Evolutionary conservation across 1,284 basidiomycete species (phyloP).

Genomic region (Cystobasidium pallidum): DNA sequence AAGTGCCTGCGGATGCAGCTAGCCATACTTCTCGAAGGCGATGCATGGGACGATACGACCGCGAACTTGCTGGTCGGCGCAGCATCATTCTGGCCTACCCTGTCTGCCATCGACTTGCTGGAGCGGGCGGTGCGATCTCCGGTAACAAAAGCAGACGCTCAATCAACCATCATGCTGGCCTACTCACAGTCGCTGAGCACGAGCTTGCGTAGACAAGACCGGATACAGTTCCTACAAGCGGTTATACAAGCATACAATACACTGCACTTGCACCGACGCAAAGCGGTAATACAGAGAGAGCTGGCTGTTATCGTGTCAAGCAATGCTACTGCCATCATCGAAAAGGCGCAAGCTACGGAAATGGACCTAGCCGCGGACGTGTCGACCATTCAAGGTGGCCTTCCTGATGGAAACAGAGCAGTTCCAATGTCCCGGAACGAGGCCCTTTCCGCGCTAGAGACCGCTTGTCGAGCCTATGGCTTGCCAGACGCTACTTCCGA

Average conservation of each 20-base stretch:
- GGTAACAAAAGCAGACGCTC: background rate
- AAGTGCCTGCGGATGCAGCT: slow-evolving; percentile 45
- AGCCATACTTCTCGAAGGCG: slow-evolving; percentile 16
- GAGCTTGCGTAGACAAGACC: slow-evolving; percentile 48
- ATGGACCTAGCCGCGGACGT: slow-evolving; percentile 10
- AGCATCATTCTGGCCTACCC: slow-evolving; percentile 15
- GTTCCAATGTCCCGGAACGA: slow-evolving; percentile 73
- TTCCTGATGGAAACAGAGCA: slow-evolving; percentile 42
- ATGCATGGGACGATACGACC: slow-evolving; percentile 10
- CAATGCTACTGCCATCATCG: slow-evolving; percentile 42
- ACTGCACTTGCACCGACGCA: slow-evolving; percentile 79
- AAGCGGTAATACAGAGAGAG: slow-evolving; percentile 80
- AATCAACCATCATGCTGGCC: slow-evolving; percentile 5
- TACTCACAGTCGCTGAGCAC: slow-evolving; percentile 9
- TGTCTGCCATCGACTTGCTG: slow-evolving; percentile 8
- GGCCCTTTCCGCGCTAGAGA: slow-evolving; percentile 70
- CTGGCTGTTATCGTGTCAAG: slow-evolving; percentile 47
- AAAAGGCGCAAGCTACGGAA: slow-evolving; percentile 4
- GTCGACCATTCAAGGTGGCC: background rate
- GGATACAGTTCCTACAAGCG: slow-evolving; percentile 69
- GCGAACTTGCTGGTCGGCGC: background rate
- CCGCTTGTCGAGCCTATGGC: slow-evolving; percentile 75
- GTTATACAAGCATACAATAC: slow-evolving; percentile 74
- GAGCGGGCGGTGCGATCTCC: background rate
- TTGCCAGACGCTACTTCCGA: slow-evolving; percentile 58